Evolutionary conservation across 2,329 filamentous ascomycete genomes (phyloP).

Genomic region (Davidsoniella eucalypti): DNA sequence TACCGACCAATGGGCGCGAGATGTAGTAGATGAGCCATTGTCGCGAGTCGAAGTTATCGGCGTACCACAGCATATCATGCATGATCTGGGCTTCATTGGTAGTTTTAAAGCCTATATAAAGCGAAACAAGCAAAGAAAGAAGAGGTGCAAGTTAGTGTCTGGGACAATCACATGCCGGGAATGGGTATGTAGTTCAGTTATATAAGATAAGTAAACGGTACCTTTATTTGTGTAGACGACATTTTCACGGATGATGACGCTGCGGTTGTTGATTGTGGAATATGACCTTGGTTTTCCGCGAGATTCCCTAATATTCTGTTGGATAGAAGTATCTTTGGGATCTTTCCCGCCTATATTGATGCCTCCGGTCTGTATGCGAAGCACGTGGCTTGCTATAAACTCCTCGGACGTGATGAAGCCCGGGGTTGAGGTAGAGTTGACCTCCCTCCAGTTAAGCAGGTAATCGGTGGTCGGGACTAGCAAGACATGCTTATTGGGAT

Average conservation of each 20-base stretch:
- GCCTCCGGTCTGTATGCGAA: constrained; percentile 54
- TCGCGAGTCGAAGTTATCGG: constrained; percentile 72
- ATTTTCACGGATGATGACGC: constrained; percentile 84
- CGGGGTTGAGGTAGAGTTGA: constrained; percentile 63
- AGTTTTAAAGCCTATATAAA: constrained; percentile 64
- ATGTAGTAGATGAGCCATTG: constrained; percentile 98
- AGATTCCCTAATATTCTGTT: constrained; percentile 60
- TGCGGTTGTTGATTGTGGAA: constrained; percentile 79
- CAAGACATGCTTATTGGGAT: constrained; percentile 80
- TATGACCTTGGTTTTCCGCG: constrained; percentile 90
- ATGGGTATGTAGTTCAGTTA: background rate
- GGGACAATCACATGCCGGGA: background rate
- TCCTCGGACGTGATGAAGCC: constrained; percentile 83
- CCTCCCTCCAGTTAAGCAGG: constrained; percentile 73
- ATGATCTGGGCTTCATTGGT: constrained; percentile 79
- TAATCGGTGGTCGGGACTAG: constrained; percentile 89
- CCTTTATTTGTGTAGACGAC: constrained; percentile 95
- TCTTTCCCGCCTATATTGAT: constrained; percentile 39
- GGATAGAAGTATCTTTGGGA: constrained; percentile 17
- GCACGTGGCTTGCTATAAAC: constrained; percentile 89
- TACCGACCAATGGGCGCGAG: constrained; percentile 69
- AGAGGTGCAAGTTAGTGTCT: background rate
- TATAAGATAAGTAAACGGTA: constrained; percentile 21
- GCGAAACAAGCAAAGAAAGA: background rate
- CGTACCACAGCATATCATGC: constrained; percentile 72